Evolutionary conservation across 2,329 filamentous ascomycete genomes (phyloP), one percentile per base, ranked within the genome.

Genomic region (Ilyonectria sp.): DNA sequence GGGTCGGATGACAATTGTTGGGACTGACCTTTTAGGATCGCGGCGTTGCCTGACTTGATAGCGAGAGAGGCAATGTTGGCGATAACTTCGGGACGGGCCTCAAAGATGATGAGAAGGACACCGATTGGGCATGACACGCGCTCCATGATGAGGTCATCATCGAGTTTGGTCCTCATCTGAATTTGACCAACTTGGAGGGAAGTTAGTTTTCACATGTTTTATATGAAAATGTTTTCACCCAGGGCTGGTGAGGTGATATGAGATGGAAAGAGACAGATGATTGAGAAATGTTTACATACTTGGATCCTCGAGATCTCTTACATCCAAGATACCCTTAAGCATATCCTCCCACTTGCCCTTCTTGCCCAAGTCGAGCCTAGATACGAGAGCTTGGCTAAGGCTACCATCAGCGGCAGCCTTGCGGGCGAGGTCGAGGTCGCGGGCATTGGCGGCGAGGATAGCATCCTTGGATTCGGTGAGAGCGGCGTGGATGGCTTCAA

Each of bases 61-160:
- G 96, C 95, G 26, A 99, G 87, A 4, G 95, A 94, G 69, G 96
- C 94, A 77, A 99, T 98, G 81, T 99, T 99, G 78, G 95, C 96
- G 78, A 99, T 98, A 71, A 99, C 96, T 83, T 99, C 96, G 7
- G 96, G 96, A 8, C 96, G 92, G 40, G 96, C 96, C 83, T 99
- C 96, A 78, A 99, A 99, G 78, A 99, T 98, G 82, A 99, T 96
- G 73, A 99, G 89, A 47, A 99, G 89, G n/a, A 98, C 95, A 67
- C 96, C 96, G 74, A 99, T 98, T 6, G 96, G 96, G 79, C 94
- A 97, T 46, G 94, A 94, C 53, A 97, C 93, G 69, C 95, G 91
- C 79, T 97, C 94, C 67, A 99, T 87, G 59, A 92, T 87, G 60
- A 99, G 87, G 60, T 91, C 92, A 74, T 98, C 93, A 80, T 98